Evolutionary conservation across 495 filamentous ascomycete genomes (phyloP), one percentile per base, ranked within the genome.

Genomic region (Terfezia claveryi): DNA sequence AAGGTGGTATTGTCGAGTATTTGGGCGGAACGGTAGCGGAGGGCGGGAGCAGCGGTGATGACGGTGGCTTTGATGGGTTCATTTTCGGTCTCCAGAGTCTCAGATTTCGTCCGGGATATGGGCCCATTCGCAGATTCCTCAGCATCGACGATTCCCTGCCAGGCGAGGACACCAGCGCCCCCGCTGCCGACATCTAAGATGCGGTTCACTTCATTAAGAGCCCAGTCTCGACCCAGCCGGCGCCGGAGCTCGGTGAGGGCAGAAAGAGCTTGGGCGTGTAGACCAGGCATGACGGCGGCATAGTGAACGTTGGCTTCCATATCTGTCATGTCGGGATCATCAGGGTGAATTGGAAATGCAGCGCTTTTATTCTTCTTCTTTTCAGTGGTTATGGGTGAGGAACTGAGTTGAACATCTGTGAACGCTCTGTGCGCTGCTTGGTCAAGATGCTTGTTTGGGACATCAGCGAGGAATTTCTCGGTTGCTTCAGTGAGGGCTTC

Each of bases 1-100:
- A 98, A 96, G 0, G 80, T 86, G 0, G 91, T 95, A 62, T 95
- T 82, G 12, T 91, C 77, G 10, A 98, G 74, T 56, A 95, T 75
- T 36, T 68, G 69, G 54, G 85, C 83, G 14, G 83, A 74, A 16
- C 87, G 81, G 23, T 84, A 70, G n/a, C 85, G 80, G 37, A 98
- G 73, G 2, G 71, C 55, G n/a, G 74, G 71, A 1, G 81, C 78
- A 0, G 72, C 80, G 9, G 76, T 74, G 6, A 86, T 59, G 9
- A 83, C 79, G 0, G 78, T 80, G 0, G 80, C 80, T 51, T 76
- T 61, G 2, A 78, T 77, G 37, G 71, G 59, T 12, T 67, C 66
- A 8, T 62, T 62, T 38, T 66, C 59, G 12, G 62, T 55, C 16
- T 70, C 64, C 1, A 70, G 69, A 8, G 76, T 67, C 1, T 74